phyloP scores from a whole-genome alignment of 2,329 filamentous ascomycete genomes.

The Paraphoma chrysanthemicola region DNA sequence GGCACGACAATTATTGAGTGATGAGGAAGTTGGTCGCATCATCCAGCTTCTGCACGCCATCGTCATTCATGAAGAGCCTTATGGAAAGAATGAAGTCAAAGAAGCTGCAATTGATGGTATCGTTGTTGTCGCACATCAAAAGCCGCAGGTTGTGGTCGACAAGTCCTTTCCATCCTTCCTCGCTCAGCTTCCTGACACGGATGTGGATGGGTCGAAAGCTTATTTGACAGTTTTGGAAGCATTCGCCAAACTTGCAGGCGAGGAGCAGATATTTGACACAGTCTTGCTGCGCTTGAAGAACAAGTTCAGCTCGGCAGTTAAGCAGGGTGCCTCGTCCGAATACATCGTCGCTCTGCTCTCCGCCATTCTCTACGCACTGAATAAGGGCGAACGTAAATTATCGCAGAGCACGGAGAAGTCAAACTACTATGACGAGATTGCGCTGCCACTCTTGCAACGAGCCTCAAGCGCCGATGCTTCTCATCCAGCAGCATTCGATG shows the following conservation, averaged over 20 bases:
- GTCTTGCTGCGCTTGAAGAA: slow-evolving; percentile 68
- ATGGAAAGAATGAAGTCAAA: slow-evolving; percentile 64
- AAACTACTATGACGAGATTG: slow-evolving; percentile 56
- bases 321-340: slow-evolving; percentile 57
- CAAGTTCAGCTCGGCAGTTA: slow-evolving; percentile 65
- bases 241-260: slow-evolving; percentile 68
- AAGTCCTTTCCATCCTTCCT: slow-evolving; percentile 72
- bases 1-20: slow-evolving; percentile 49
- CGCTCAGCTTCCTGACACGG: slow-evolving; percentile 66
- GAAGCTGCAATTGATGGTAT: slow-evolving; percentile 65
- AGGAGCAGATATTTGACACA: slow-evolving; percentile 69
- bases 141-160: slow-evolving; percentile 67
- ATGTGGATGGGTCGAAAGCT: slow-evolving; percentile 52
- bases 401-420: slow-evolving; percentile 48
- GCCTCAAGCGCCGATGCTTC: slow-evolving; percentile 41
- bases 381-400: slow-evolving; percentile 61
- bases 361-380: slow-evolving; percentile 68
- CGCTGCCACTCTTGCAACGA: slow-evolving; percentile 51
- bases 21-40: slow-evolving; percentile 55
- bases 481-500: slow-evolving; percentile 45
- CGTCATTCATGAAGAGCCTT: slow-evolving; percentile 64
- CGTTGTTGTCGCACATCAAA: slow-evolving; percentile 67
- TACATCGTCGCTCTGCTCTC: slow-evolving; percentile 68
- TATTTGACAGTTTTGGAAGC: slow-evolving; percentile 68
- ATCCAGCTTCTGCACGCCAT: slow-evolving; percentile 68